phyloP scores from a whole-genome alignment of 805 yeast genomes.

The Ogataea naganishii region DNA sequence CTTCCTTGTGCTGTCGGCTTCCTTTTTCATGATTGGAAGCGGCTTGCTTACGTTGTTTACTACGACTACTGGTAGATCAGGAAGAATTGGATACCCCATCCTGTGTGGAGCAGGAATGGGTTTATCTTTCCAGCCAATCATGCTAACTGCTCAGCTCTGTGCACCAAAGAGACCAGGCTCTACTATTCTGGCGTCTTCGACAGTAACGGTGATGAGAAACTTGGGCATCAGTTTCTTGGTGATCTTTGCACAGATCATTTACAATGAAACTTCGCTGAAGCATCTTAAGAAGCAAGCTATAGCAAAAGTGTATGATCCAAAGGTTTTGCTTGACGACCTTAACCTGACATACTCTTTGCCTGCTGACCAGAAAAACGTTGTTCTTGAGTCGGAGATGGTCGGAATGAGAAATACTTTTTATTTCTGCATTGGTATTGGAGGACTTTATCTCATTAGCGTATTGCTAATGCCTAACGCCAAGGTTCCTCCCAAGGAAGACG shows the following conservation, averaged over 20 bases:
- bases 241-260: too few species aligned
- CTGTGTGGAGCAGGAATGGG: constrained; percentile 38
- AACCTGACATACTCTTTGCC: too few species aligned
- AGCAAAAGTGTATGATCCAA: too few species aligned
- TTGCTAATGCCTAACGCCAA: constrained; percentile 32
- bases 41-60: constrained; percentile 34
- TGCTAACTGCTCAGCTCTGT: constrained; percentile 33
- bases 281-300: too few species aligned
- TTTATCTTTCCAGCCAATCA: constrained; percentile 30
- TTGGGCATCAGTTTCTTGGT: too few species aligned
- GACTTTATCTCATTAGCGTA: constrained; percentile 21
- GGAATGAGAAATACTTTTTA: constrained; percentile 32
- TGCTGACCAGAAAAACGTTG: too few species aligned
- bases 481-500: constrained; percentile 25
- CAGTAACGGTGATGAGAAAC: too few species aligned
- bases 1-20: constrained; percentile 25
- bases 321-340: too few species aligned
- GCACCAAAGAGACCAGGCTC: constrained; percentile 41
- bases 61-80: constrained; percentile 24
- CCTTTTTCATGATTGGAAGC: constrained; percentile 30
- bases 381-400: constrained; percentile 21
- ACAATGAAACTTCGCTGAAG: too few species aligned
- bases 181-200: constrained; percentile 35
- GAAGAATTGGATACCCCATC: constrained; percentile 35
- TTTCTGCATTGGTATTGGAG: constrained; percentile 28